These are phyloP conservation scores for Tuber indicum DNA, from an alignment of 495 filamentous ascomycete species.

Conservation along the genomic window DNA sequence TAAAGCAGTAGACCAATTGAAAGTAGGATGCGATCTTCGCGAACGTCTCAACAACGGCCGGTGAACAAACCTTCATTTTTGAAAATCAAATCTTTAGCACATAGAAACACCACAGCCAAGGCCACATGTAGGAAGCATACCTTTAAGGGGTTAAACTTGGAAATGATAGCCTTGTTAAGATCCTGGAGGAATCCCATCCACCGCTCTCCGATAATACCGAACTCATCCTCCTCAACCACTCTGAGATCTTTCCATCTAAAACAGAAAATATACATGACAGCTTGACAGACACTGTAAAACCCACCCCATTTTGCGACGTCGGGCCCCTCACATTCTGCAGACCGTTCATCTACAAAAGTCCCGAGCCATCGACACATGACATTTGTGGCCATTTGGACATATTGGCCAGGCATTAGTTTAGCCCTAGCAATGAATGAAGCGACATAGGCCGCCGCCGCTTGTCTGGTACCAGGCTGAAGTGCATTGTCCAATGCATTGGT, in stretches of 20 bases:
- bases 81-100: constrained; percentile 60
- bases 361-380: constrained; percentile 68
- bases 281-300: constrained; percentile 86
- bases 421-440: constrained; percentile 88
- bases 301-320: constrained; percentile 73
- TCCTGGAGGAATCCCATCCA: constrained; percentile 68
- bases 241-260: constrained; percentile 93
- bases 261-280: constrained; percentile 90
- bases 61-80: constrained; percentile 61
- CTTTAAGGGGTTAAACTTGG: constrained; percentile 86
- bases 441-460: constrained; percentile 84
- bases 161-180: constrained; percentile 68
- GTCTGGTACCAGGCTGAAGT: constrained; percentile 61
- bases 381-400: constrained; percentile 70
- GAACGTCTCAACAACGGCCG: constrained; percentile 81
- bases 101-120: constrained; percentile 64
- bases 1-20: constrained; percentile 77
- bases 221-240: constrained; percentile 42
- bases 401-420: constrained; percentile 63
- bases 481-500: constrained; percentile 58
- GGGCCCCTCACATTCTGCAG: constrained; percentile 66
- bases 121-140: constrained; percentile 61
- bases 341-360: constrained; percentile 56
- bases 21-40: constrained; percentile 78
- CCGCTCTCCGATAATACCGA: constrained; percentile 47